Conservation (phyloP, 2,329 filamentous ascomycete species). For the Nannizziopsis barbatae region DNA sequence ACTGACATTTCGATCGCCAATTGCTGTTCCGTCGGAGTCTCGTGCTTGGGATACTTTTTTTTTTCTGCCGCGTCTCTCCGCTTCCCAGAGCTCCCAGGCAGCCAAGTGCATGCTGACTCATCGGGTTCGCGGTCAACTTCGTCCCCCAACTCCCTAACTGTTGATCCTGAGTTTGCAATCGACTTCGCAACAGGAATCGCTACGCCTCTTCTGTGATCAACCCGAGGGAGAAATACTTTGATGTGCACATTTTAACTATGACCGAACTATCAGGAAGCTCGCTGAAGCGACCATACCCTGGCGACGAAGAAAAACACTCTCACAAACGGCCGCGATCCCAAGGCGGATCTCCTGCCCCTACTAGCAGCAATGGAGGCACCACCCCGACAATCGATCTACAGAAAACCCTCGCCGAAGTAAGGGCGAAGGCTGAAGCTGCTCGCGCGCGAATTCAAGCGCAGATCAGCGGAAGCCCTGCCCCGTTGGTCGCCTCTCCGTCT, state of each 20-base stretch:
- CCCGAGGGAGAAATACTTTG: neutral
- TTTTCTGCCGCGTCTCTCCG: slow-evolving; percentile 8
- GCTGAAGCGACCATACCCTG: slow-evolving; percentile 41
- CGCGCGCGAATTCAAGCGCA: slow-evolving; percentile 36
- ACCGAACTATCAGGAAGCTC: slow-evolving; percentile 33
- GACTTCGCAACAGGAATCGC: neutral
- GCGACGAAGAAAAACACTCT: slow-evolving; percentile 35
- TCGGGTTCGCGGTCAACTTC: neutral
- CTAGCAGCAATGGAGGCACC: slow-evolving; percentile 25
- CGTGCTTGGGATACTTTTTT: slow-evolving; percentile 4
- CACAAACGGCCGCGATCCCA: slow-evolving; percentile 42
- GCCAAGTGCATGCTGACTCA: slow-evolving; percentile 10
- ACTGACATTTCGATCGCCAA: neutral
- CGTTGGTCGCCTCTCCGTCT: slow-evolving; percentile 26
- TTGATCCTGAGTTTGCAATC: neutral
- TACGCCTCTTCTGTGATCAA: neutral
- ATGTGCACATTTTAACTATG: slow-evolving; percentile 24
- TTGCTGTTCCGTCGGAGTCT: neutral
- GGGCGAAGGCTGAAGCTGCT: slow-evolving; percentile 39
- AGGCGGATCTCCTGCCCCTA: slow-evolving; percentile 39
- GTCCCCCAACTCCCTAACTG: neutral
- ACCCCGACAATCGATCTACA: slow-evolving; percentile 35
- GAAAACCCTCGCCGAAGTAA: slow-evolving; percentile 39
- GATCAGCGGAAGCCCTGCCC: slow-evolving; percentile 22
- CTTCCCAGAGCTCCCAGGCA: neutral